A percentile compares a stretch with the other conserved stretches of the same genome.
Conservation (phyloP, 2,329 filamentous ascomycete genomes). For the Aspergillus nomiae region DNA sequence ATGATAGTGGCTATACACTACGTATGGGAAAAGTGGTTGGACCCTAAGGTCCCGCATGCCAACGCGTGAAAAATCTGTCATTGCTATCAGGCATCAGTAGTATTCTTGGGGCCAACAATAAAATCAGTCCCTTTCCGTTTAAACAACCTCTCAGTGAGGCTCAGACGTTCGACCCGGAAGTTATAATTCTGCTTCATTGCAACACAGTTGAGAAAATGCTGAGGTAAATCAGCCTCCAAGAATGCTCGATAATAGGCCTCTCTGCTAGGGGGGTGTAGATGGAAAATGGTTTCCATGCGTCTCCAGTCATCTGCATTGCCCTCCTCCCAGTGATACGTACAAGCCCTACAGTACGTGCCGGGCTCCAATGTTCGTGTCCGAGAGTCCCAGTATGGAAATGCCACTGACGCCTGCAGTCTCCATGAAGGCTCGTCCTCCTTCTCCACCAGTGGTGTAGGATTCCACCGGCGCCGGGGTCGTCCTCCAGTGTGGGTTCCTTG, state of each 20-base stretch:
- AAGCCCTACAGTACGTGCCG: not conserved
- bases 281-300: not conserved
- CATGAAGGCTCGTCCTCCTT: not conserved
- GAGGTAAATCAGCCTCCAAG: not conserved
- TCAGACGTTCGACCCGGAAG: not conserved
- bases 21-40: too few relatives aligned
- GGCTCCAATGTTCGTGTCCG: not conserved
- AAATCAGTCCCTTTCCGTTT: not conserved
- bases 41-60: too few relatives aligned
- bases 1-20: too few relatives aligned
- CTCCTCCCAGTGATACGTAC: not conserved
- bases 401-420: not conserved
- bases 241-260: not conserved
- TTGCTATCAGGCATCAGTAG: not conserved
- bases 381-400: not conserved
- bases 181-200: not conserved
- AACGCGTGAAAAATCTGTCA: too few relatives aligned
- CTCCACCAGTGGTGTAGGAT: not conserved
- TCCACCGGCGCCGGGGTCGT: not conserved
- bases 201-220: not conserved
- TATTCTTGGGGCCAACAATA: not conserved
- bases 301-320: not conserved
- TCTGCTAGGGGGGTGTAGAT: not conserved
- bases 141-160: not conserved
- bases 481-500: not conserved